A percentile compares a stretch with the other conserved stretches of the same genome.
These are phyloP conservation scores for Aspergillus japonicus DNA, from an alignment of 2,329 filamentous ascomycete species.

Conservation along the genomic window DNA sequence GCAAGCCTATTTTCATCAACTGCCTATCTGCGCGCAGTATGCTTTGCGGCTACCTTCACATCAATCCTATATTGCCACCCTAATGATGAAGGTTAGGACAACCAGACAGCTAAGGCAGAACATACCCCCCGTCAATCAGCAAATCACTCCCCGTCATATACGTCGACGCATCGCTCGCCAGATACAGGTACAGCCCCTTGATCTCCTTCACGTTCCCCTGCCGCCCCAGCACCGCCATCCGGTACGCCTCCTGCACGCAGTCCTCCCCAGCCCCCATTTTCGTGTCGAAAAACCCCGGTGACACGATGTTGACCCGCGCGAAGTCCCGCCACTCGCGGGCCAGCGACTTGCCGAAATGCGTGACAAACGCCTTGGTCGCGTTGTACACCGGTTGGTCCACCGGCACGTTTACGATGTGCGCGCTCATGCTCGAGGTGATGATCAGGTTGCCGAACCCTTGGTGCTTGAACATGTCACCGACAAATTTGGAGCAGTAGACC, in stretches of 20 bases:
- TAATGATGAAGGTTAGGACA: background rate
- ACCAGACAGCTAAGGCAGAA: conserved; percentile 22
- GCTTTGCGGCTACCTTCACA: too few species aligned
- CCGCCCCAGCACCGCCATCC: conserved; percentile 49
- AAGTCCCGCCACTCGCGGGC: conserved; percentile 59
- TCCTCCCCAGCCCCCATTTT: conserved; percentile 52
- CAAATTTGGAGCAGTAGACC: conserved; percentile 47
- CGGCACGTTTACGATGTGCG: conserved; percentile 53
- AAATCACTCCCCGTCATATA: conserved; percentile 52
- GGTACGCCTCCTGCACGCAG: conserved; percentile 46
- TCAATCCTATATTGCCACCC: too few species aligned
- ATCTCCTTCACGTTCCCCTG: conserved; percentile 38
- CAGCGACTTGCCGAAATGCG: conserved; percentile 56
- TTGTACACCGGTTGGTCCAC: conserved; percentile 59
- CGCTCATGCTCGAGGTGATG: conserved; percentile 54
- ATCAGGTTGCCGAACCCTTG: conserved; percentile 48
- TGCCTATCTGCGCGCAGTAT: too few species aligned
- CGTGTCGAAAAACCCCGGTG: conserved; percentile 56
- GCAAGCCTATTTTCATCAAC: too few species aligned
- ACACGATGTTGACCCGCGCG: conserved; percentile 57
- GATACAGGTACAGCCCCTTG: conserved; percentile 45
- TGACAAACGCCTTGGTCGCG: conserved; percentile 56
- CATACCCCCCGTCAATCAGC: conserved; percentile 52
- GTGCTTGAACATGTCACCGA: conserved; percentile 44
- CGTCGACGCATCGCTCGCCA: conserved; percentile 48